Percentiles rank a stretch among this genome's conserved stretches.
Conservation (phyloP, 2,329 filamentous ascomycete genomes). For the Fusarium verticillioides region DNA sequence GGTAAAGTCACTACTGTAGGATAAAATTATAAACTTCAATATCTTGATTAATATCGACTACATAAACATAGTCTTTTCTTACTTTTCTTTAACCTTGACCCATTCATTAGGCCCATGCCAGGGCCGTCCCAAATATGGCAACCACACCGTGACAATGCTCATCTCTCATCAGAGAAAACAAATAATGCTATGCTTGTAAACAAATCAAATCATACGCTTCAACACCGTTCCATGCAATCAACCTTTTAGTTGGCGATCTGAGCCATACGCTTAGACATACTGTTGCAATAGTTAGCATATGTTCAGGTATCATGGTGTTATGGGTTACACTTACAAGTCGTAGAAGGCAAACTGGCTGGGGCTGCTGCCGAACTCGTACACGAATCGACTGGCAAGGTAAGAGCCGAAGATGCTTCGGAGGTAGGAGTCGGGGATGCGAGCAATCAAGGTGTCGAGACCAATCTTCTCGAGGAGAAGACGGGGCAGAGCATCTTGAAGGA, state of each 20-base stretch:
- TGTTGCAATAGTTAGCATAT: conserved; percentile 52
- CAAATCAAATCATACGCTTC: conserved; percentile 35
- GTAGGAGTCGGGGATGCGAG: conserved; percentile 90
- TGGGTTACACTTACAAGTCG: conserved; percentile 79
- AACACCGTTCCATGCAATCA: conserved; percentile 34
- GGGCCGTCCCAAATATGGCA: conserved; percentile 41
- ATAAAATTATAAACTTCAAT: conserved; percentile 27
- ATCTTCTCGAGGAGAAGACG: conserved; percentile 87
- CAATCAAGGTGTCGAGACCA: conserved; percentile 86
- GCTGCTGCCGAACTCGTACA: conserved; percentile 92
- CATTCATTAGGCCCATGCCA: conserved; percentile 39
- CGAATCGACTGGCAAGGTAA: conserved; percentile 93
- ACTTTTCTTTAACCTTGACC: conserved; percentile 46
- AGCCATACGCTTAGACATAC: conserved; percentile 74
- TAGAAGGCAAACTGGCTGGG: conserved; percentile 99
- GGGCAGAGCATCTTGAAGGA: conserved; percentile 87
- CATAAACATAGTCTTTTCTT: conserved; percentile 40
- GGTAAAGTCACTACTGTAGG: background rate
- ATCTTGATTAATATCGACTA: conserved; percentile 43
- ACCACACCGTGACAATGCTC: conserved; percentile 44
- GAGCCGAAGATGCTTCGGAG: conserved; percentile 95
- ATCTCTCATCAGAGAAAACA: conserved; percentile 39
- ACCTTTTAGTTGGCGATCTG: conserved; percentile 49
- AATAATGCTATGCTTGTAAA: conserved; percentile 44
- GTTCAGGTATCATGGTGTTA: background rate